Conservation (phyloP, 768 basidiomycete species). For the Cystoderma amianthinum region DNA sequence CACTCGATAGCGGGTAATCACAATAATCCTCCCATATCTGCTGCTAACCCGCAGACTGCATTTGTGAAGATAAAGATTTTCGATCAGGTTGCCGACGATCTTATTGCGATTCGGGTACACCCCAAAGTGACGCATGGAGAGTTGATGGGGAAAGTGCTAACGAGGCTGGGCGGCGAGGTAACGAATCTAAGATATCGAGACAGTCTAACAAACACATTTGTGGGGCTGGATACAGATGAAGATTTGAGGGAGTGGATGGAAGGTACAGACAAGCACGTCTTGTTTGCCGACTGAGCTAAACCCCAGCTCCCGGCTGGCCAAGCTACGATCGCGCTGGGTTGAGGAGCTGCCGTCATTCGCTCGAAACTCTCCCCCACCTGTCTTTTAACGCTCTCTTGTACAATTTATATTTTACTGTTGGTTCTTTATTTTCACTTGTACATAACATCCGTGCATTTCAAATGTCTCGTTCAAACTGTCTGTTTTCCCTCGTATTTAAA, state of each 20-base stretch:
- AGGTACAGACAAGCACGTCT: conserved; percentile 72
- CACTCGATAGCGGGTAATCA: conserved; percentile 49
- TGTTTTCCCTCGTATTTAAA: too few relatives aligned
- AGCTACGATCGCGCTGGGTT: too few relatives aligned
- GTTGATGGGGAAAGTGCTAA: conserved; percentile 87
- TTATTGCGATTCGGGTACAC: conserved; percentile 95
- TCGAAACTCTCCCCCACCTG: too few relatives aligned
- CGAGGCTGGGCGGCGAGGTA: conserved; percentile 74
- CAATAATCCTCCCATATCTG: conserved; percentile 70
- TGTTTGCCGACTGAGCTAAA: conserved; percentile 72
- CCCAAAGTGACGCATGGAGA: conserved; percentile 83
- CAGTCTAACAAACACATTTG: conserved; percentile 56
- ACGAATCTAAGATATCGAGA: conserved; percentile 68
- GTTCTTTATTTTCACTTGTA: too few relatives aligned
- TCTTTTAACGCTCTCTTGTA: too few relatives aligned
- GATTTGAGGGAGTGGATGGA: conserved; percentile 72
- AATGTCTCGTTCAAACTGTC: too few relatives aligned
- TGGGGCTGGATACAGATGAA: conserved; percentile 55
- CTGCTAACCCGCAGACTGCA: conserved; percentile 72
- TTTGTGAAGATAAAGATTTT: conserved; percentile 99
- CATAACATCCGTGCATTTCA: too few relatives aligned
- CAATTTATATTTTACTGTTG: too few relatives aligned
- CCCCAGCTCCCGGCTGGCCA: too few relatives aligned
- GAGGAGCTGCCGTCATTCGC: too few relatives aligned
- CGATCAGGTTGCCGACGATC: conserved; percentile 86